phyloP scores from a whole-genome alignment of 2,329 filamentous ascomycete species.

The Ceratocystis papillata region DNA sequence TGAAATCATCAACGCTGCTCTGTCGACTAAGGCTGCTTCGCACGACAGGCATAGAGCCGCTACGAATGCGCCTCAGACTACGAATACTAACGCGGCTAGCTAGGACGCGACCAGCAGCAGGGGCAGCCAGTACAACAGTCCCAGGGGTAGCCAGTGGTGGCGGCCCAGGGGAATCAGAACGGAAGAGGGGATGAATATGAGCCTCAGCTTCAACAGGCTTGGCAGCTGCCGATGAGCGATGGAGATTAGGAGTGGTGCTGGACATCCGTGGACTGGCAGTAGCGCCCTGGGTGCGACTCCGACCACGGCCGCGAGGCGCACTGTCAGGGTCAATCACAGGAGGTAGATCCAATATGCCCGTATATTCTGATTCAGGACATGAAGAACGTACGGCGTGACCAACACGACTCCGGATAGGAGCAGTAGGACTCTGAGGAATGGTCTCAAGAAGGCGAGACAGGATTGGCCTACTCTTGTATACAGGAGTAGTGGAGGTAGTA shows the following conservation, averaged over 20 bases:
- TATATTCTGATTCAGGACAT: constrained; percentile 10
- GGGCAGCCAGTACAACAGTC: constrained; percentile 60
- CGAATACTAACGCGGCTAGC: constrained; percentile 43
- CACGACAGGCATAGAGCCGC: constrained; percentile 42
- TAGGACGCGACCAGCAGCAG: constrained; percentile 43
- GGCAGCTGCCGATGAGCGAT: constrained; percentile 26
- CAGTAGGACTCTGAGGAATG: constrained; percentile 23
- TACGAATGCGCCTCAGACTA: constrained; percentile 44
- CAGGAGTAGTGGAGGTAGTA: background rate
- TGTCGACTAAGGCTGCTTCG: constrained; percentile 41
- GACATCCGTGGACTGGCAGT: constrained; percentile 11
- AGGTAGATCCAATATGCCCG: constrained; percentile 18
- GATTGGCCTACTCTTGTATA: constrained; percentile 21
- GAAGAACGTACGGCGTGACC: background rate
- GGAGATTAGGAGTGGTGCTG: constrained; percentile 1
- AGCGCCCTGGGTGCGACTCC: constrained; percentile 22
- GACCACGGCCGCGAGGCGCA: constrained; percentile 17
- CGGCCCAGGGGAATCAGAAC: constrained; percentile 58
- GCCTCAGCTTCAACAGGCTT: constrained; percentile 47
- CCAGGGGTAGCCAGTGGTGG: constrained; percentile 56
- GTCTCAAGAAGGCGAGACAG: constrained; percentile 23
- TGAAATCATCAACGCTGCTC: constrained; percentile 41
- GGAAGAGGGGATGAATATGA: constrained; percentile 68
- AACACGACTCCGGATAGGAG: constrained; percentile 11
- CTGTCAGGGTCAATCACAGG: constrained; percentile 21